Conservation (phyloP, 2,329 filamentous ascomycete genomes). For the Paraphoma sp. region DNA sequence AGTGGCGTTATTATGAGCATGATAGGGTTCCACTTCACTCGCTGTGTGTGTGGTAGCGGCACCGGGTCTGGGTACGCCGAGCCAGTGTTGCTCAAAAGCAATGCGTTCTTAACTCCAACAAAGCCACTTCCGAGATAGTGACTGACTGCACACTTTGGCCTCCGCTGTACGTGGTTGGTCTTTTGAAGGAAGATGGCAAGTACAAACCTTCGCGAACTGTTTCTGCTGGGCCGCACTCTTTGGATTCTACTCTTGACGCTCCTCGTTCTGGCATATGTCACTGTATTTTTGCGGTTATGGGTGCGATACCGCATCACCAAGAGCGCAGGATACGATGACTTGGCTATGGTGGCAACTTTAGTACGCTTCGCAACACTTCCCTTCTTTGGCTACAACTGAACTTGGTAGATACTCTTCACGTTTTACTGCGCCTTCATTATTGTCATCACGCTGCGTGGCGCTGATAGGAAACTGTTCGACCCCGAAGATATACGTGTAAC, state of each 20-base stretch:
- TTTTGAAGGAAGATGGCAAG: slow-evolving; percentile 6
- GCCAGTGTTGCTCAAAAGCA: background rate
- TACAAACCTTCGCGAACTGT: slow-evolving; percentile 20
- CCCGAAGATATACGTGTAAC: slow-evolving; percentile 18
- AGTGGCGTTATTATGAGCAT: slow-evolving; percentile 2
- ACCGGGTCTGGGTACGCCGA: slow-evolving; percentile 17
- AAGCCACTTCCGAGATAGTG: slow-evolving; percentile 6
- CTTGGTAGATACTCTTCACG: slow-evolving; percentile 29
- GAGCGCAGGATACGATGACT: slow-evolving; percentile 44
- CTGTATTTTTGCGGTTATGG: slow-evolving; percentile 42
- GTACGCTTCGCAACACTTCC: slow-evolving; percentile 15
- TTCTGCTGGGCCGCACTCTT: slow-evolving; percentile 25
- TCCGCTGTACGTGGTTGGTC: slow-evolving; percentile 14
- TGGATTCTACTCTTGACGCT: slow-evolving; percentile 33
- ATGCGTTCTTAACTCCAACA: slow-evolving; percentile 20
- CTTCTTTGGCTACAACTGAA: slow-evolving; percentile 1
- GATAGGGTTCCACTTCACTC: slow-evolving; percentile 22
- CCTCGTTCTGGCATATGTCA: slow-evolving; percentile 33
- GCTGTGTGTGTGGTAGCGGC: slow-evolving; percentile 7
- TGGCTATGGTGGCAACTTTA: slow-evolving; percentile 37
- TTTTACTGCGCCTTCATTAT: slow-evolving; percentile 35
- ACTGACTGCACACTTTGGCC: slow-evolving; percentile 8
- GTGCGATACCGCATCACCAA: slow-evolving; percentile 42
- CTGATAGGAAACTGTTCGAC: slow-evolving; percentile 15
- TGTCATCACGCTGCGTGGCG: slow-evolving; percentile 22